Evolutionary conservation across 495 filamentous ascomycete genomes (phyloP).

Genomic region (Penicillium lagena): DNA sequence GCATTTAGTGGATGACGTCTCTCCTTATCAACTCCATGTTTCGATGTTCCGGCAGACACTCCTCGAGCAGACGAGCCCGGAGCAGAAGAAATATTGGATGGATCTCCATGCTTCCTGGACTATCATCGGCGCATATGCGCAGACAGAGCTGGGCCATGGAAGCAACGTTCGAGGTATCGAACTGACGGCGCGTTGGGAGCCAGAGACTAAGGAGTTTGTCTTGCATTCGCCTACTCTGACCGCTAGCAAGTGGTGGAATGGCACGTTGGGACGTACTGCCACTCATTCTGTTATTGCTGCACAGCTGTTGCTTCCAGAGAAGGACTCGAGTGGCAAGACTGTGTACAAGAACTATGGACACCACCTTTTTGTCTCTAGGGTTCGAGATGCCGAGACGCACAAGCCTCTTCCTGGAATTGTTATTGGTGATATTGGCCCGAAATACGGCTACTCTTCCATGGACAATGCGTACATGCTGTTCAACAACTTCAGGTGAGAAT

Average conservation of each 20-base stretch:
- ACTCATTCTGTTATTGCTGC: slow-evolving; percentile 39
- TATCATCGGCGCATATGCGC: slow-evolving; percentile 41
- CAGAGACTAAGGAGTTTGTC: slow-evolving; percentile 31
- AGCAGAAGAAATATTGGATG: slow-evolving; percentile 38
- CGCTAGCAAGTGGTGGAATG: slow-evolving; percentile 48
- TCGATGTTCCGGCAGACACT: slow-evolving; percentile 32
- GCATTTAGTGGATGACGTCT: slow-evolving; percentile 40
- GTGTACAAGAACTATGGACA: slow-evolving; percentile 27
- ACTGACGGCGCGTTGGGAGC: slow-evolving; percentile 36
- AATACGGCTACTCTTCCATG: slow-evolving; percentile 41
- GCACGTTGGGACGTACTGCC: slow-evolving; percentile 36
- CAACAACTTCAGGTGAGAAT: slow-evolving; percentile 24
- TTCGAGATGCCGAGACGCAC: slow-evolving; percentile 38
- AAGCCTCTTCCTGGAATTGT: slow-evolving; percentile 34
- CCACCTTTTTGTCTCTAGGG: slow-evolving; percentile 43
- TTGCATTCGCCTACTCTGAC: slow-evolving; percentile 42
- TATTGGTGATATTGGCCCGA: slow-evolving; percentile 44
- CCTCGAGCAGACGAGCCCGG: slow-evolving; percentile 36
- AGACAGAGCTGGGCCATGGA: slow-evolving; percentile 44
- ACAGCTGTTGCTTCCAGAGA: slow-evolving; percentile 36
- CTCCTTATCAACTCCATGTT: slow-evolving; percentile 33
- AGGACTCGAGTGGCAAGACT: slow-evolving; percentile 6
- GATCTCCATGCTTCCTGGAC: slow-evolving; percentile 34
- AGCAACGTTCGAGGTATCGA: slow-evolving; percentile 43
- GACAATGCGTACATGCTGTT: slow-evolving; percentile 49